These are phyloP conservation scores for Dendrothele bispora DNA, from an alignment of 768 basidiomycete genomes.

Conservation along the genomic window DNA sequence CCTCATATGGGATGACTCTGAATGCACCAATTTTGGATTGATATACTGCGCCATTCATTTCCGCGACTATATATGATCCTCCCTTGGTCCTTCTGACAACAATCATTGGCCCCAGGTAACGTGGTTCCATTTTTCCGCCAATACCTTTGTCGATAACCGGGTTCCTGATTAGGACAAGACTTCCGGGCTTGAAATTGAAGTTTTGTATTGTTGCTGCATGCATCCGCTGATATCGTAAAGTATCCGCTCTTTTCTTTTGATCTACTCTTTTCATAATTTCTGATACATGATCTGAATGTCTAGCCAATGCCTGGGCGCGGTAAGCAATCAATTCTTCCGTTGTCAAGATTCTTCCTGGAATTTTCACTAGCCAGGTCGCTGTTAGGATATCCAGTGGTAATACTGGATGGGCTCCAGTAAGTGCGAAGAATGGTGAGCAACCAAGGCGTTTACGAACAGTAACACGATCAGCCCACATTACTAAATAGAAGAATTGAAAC, in stretches of 20 bases:
- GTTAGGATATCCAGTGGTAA: constrained; percentile 31
- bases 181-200: constrained; percentile 27
- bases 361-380: constrained; percentile 28
- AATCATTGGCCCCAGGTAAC: no score
- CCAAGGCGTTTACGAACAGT: constrained; percentile 16
- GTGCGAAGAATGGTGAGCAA: constrained; percentile 25
- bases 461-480: constrained; percentile 22
- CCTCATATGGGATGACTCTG: no score
- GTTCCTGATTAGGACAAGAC: constrained; percentile 35
- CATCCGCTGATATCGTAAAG: constrained; percentile 13
- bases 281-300: constrained; percentile 11
- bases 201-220: constrained; percentile 20
- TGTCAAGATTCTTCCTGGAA: constrained; percentile 15
- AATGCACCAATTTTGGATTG: no score
- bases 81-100: no score
- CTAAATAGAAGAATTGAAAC: constrained; percentile 4
- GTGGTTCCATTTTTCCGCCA: no score
- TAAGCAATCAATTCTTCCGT: constrained; percentile 23
- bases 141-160: constrained; percentile 25
- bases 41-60: no score
- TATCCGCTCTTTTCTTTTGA: constrained; percentile 12
- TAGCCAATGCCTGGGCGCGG: constrained; percentile 16
- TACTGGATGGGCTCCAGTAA: constrained; percentile 29
- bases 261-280: constrained; percentile 14
- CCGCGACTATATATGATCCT: no score